Evolutionary conservation across 371 early-diverging fungal genomes (phyloP).

Genomic region (Mucor mucedo): DNA sequence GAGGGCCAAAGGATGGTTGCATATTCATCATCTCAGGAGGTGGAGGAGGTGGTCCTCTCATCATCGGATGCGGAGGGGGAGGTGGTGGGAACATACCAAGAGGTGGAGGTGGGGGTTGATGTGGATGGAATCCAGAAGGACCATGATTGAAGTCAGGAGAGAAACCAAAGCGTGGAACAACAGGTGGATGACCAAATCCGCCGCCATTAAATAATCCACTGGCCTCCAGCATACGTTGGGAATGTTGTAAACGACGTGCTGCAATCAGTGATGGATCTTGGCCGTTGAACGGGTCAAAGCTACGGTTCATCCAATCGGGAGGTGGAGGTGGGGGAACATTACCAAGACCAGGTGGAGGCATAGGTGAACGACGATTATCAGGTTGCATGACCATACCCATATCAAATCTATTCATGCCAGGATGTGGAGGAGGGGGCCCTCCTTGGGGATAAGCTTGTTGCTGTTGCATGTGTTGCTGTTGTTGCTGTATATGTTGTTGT

Average conservation of each 20-base stretch:
- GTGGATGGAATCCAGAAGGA: conserved; percentile 10
- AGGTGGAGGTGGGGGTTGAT: conserved; percentile 9
- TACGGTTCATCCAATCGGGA: conserved; percentile 43
- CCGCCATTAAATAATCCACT: conserved; percentile 45
- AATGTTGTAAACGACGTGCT: conserved; percentile 53
- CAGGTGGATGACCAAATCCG: conserved; percentile 26
- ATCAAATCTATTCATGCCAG: conserved; percentile 18
- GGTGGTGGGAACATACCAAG: conserved; percentile 39
- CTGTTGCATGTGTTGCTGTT: conserved; percentile 9
- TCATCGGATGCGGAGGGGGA: conserved; percentile 36
- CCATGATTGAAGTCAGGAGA: conserved; percentile 20
- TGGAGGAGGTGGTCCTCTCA: conserved; percentile 26
- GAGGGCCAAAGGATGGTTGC: conserved; percentile 9
- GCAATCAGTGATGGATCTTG: conserved; percentile 50
- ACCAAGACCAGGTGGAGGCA: conserved; percentile 25
- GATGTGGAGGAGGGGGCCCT: conserved; percentile 6
- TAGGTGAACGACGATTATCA: conserved; percentile 24
- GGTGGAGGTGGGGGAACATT: conserved; percentile 25
- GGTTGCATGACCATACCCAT: conserved; percentile 7
- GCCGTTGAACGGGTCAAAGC: conserved; percentile 50
- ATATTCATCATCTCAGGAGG: conserved; percentile 23
- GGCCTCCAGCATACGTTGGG: conserved; percentile 58
- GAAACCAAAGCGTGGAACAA: conserved; percentile 25
- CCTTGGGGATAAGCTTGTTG: conserved; percentile 4
- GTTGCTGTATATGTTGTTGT: conserved; percentile 8